Conservation (phyloP, 352 stramenopile species). For the Globisporangium abappressorium region DNA sequence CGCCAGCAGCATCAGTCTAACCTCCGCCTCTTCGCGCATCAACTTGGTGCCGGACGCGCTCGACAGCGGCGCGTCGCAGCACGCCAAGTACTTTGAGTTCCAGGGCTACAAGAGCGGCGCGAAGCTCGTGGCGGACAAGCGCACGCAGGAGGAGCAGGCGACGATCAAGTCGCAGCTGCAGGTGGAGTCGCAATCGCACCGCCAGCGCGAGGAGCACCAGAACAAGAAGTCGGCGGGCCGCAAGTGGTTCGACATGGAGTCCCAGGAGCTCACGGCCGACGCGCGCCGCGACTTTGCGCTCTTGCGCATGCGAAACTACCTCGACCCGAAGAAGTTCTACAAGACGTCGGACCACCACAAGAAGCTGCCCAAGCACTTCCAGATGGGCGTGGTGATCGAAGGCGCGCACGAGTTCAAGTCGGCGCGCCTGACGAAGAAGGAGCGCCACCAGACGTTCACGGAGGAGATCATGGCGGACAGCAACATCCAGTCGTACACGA, state of each 20-base stretch:
- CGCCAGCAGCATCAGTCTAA: neutral
- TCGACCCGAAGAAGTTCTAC: constrained; percentile 97
- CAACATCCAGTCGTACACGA: constrained; percentile 80
- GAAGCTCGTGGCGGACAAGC: constrained; percentile 40
- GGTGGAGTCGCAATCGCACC: constrained; percentile 37
- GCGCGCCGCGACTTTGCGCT: constrained; percentile 89
- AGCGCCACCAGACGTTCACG: constrained; percentile 90
- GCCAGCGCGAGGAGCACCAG: constrained; percentile 48
- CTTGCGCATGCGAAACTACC: constrained; percentile 93
- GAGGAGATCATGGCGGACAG: constrained; percentile 94
- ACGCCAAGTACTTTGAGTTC: constrained; percentile 48
- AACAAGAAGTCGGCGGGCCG: constrained; percentile 56
- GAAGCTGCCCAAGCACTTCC: constrained; percentile 86
- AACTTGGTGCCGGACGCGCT: constrained; percentile 50
- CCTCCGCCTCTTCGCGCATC: constrained; percentile 11
- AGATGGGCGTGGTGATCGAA: constrained; percentile 92
- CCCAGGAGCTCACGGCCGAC: constrained; percentile 86
- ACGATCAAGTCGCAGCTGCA: constrained; percentile 39
- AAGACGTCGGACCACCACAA: constrained; percentile 89
- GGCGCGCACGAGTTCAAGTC: constrained; percentile 89
- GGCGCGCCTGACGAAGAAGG: constrained; percentile 89
- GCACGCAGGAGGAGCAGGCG: constrained; percentile 43
- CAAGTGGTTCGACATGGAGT: constrained; percentile 93
- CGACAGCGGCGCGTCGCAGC: constrained; percentile 61
- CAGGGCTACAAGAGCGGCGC: constrained; percentile 36